Evolutionary conservation across 129 eudicot genomes (phyloP), one percentile per base, ranked within the genome.

Genomic region (Tagetes erecta): DNA sequence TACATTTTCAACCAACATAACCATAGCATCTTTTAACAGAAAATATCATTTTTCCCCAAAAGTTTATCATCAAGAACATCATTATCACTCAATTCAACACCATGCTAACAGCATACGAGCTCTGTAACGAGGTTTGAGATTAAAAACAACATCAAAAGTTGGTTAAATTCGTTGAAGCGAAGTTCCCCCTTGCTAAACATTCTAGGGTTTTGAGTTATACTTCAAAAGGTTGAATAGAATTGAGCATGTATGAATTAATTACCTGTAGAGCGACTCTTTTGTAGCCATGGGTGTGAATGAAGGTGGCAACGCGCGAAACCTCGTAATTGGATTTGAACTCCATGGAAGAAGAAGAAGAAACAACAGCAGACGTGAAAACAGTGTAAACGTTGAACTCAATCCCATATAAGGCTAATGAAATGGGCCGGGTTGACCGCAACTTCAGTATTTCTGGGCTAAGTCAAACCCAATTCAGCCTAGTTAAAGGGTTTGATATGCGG

Each of bases 211-310:
- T n/a, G 79, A 37, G 53, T 37, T 35, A 8, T 51, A 37, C 6
- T 34, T 45, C 3, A 13, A 44, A 31, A 74, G 3, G 35, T 41
- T 2, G 42, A 39, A 46, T 2, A 45, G 63, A 82, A 44, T 9
- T 64, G 37, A 49, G 13, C 5, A 63, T 31, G 37, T 49, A 55
- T 41, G 31, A 6, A 52, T 68, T 72, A 6, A 52, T 68, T 72
- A 88, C 97, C 97, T 91, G 97, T 56, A 91, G 80, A 71, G 97
- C 95, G 39, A 87, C 91, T 63, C 91, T 80, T 36, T 79, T 70
- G 81, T 84, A 91, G 76, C 53, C 73, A 58, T 66, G 68, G 71
- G 64, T 55, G 73, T 40, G 81, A 14, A 91, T 84, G 80, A 84
- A 91, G 46, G 76, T 77, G 4, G 86, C 97, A 39, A 88, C 88